phyloP scores from a whole-genome alignment of 169 alveolate species.

The Plasmodium chabaudi region DNA sequence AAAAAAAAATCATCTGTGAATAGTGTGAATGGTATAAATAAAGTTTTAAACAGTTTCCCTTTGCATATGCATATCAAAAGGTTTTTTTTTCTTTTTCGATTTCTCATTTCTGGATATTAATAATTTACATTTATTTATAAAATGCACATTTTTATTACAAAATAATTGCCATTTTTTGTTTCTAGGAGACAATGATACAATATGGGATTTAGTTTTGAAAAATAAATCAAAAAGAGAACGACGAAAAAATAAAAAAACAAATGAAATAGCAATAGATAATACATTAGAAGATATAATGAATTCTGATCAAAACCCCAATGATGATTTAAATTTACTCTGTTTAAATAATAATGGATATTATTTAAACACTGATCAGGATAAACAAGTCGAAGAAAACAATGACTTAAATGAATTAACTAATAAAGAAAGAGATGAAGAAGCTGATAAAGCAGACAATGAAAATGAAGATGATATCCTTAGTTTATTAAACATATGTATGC shows the following conservation, averaged over 20 bases:
- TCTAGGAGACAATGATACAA: conserved; percentile 9
- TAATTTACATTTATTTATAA: not conserved
- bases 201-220: conserved; percentile 18
- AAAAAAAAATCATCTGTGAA: conserved; percentile 1
- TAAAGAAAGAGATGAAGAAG: not conserved
- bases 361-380: no score
- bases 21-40: not conserved
- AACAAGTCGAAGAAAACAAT: no score
- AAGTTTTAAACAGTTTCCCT: not conserved
- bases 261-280: no score
- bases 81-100: not conserved
- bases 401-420: not conserved
- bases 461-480: conserved; percentile 57
- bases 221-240: conserved; percentile 3
- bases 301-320: no score
- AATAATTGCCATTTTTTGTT: not conserved
- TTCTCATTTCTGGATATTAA: not conserved
- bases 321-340: no score
- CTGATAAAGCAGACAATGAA: not conserved
- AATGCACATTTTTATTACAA: not conserved
- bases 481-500: conserved; percentile 6
- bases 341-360: no score
- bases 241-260: not conserved
- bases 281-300: no score
- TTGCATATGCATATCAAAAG: no score